Percentiles rank a stretch among this genome's conserved stretches.
Conservation (phyloP, 768 basidiomycete genomes). For the Lactarius hengduanensis region DNA sequence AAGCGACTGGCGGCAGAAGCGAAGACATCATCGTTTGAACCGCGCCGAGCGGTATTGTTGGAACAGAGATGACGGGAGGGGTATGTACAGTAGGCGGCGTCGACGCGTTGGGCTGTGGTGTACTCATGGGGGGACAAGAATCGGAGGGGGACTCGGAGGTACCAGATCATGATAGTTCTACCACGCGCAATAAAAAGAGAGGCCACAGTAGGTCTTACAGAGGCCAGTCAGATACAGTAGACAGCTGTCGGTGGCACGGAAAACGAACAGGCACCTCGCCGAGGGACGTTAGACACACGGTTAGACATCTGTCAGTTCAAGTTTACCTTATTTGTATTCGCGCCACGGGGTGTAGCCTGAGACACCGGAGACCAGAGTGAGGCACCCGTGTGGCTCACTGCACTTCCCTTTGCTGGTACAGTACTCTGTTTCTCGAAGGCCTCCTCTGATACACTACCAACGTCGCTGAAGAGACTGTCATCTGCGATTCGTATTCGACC, state of each 20-base stretch:
- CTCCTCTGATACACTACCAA: too few species aligned
- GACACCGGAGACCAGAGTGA: not conserved
- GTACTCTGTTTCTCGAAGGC: too few species aligned
- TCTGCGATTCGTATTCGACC: too few species aligned
- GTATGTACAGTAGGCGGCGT: not conserved
- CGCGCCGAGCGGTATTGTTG: not conserved
- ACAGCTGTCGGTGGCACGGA: conserved; percentile 19
- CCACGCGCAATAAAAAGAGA: conserved; percentile 3
- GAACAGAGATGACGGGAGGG: not conserved
- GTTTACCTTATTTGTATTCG: conserved; percentile 1
- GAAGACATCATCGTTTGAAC: conserved; percentile 1
- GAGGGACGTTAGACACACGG: not conserved
- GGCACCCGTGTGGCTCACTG: too few species aligned
- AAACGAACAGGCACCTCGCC: not conserved
- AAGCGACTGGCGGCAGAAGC: not conserved
- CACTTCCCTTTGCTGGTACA: too few species aligned
- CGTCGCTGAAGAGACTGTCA: too few species aligned
- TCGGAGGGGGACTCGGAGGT: not conserved
- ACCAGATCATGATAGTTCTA: not conserved
- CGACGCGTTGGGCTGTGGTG: not conserved
- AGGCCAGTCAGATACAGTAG: not conserved
- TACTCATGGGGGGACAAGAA: not conserved
- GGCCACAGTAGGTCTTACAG: not conserved
- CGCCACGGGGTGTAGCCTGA: too few species aligned
- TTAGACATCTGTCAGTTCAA: not conserved